Evolutionary conservation across 768 basidiomycete species (phyloP), one percentile per base, ranked within the genome.

Genomic region (Gyrodon lividus): DNA sequence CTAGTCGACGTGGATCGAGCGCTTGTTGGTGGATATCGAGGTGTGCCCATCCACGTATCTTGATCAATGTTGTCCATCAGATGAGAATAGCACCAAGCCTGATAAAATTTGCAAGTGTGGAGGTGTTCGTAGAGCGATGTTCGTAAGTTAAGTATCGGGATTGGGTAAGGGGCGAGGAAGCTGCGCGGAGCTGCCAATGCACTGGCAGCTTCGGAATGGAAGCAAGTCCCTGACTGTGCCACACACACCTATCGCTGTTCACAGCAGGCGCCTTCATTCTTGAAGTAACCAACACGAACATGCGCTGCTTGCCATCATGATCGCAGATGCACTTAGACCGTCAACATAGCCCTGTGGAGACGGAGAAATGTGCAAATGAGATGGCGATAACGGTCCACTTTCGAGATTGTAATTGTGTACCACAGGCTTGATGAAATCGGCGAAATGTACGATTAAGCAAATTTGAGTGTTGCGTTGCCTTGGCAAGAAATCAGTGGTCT

Each of bases 31-130:
- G 61, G 62, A 26, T 63, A 62, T 34, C 54, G 28, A 17, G 54
- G 55, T 6, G 62, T 61, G 37, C 46, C 59, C 33, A 56, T 37
- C 53, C 64, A 43, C 1, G 65, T 65, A 5, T 66, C 62, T 16
- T 65, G 62, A 9, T 64, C 65, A 59, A 65, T 65, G 5, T 7
- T 52, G 20, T 19, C 7, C 12, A 19, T 19, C 7, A 17, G 16
- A 19, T 19, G 35, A 37, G 35, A 5, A 37, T 37, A 17, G 35
- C 1, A n/a, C 9, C 3, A 17, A 37, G n/a, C 17, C 35, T 37
- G 17, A 37, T 37, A n/a, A n/a, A 37, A 37, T 17, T 9, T 17
- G 35, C n/a, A 13, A 6, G 35, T 37, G 35, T 8, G 4, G 35
- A 37, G 35, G 17, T 17, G 35, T 19, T n/a, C n/a, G 16, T 16